Conservation (phyloP, 164 flowering plant species). For the Nymphaea thermarum region DNA sequence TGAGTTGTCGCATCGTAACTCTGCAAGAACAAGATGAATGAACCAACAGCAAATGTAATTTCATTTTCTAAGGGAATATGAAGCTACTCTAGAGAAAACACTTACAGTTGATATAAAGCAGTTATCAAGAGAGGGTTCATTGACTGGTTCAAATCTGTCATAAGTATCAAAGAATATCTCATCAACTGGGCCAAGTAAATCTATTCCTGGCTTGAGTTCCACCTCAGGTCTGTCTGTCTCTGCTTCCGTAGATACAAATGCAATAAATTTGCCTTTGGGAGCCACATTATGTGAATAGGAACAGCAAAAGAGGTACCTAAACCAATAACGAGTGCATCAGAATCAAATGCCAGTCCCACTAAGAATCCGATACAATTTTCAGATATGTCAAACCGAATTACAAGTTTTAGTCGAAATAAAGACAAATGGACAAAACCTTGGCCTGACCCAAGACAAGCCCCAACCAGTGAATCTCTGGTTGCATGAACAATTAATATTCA, state of each 20-base stretch:
- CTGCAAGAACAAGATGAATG: constrained; percentile 22
- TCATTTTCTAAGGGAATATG: not conserved
- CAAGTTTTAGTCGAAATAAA: no score
- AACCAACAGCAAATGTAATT: not conserved
- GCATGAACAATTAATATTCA: no score
- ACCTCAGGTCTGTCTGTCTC: constrained; percentile 74
- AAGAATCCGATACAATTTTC: no score
- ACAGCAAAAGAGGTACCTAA: constrained; percentile 93
- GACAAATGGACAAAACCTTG: no score
- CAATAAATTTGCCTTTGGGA: constrained; percentile 91
- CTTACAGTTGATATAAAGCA: constrained; percentile 89
- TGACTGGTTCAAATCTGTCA: constrained; percentile 83
- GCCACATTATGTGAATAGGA: constrained; percentile 94
- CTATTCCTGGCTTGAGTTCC: constrained; percentile 78
- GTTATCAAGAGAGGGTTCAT: constrained; percentile 77
- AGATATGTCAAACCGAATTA: no score
- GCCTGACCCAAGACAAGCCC: no score
- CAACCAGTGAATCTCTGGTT: no score
- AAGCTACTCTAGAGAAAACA: not conserved
- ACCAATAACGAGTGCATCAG: not conserved
- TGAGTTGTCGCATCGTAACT: constrained; percentile 96
- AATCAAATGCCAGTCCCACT: no score
- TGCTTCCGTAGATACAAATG: constrained; percentile 87
- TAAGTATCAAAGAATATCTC: constrained; percentile 87
- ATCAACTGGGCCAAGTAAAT: constrained; percentile 84